Conservation (phyloP, 2,329 filamentous ascomycete species). For the Fusarium nodosum region DNA sequence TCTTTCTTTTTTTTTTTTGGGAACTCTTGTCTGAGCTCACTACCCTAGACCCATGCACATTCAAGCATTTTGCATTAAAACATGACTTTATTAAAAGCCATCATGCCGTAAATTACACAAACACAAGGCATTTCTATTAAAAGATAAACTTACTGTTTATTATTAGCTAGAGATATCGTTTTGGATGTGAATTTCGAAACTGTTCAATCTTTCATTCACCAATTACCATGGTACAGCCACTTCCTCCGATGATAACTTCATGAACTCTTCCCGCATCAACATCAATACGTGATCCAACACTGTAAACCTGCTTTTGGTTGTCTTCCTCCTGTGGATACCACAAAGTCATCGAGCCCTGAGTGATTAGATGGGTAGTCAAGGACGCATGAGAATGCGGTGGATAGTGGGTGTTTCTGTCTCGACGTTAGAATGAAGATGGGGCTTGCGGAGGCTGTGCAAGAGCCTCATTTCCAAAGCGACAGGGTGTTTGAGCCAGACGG, state of each 20-base stretch:
- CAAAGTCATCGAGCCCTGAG: conserved; percentile 74
- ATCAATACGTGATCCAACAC: conserved; percentile 73
- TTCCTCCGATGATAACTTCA: conserved; percentile 76
- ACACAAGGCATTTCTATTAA: background rate
- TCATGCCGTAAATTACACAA: background rate
- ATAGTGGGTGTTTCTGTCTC: conserved; percentile 74
- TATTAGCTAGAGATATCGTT: background rate
- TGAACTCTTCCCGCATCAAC: conserved; percentile 74
- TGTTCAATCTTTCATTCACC: conserved; percentile 61
- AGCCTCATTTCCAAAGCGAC: conserved; percentile 3
- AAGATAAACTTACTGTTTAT: background rate
- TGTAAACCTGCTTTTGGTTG: conserved; percentile 69
- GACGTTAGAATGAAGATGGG: conserved; percentile 20
- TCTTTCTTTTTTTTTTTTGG: no score
- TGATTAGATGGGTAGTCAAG: conserved; percentile 77
- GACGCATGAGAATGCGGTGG: conserved; percentile 74
- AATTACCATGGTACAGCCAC: conserved; percentile 77
- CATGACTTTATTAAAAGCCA: background rate
- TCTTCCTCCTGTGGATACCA: conserved; percentile 72
- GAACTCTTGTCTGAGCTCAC: no score
- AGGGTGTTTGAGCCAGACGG: background rate
- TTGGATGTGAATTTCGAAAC: background rate
- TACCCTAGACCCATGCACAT: background rate
- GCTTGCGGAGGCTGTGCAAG: conserved; percentile 13
- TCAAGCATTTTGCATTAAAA: background rate